Base-by-base conservation (phyloP, 179 eudicot species). In the Patellifolia procumbens region DNA sequence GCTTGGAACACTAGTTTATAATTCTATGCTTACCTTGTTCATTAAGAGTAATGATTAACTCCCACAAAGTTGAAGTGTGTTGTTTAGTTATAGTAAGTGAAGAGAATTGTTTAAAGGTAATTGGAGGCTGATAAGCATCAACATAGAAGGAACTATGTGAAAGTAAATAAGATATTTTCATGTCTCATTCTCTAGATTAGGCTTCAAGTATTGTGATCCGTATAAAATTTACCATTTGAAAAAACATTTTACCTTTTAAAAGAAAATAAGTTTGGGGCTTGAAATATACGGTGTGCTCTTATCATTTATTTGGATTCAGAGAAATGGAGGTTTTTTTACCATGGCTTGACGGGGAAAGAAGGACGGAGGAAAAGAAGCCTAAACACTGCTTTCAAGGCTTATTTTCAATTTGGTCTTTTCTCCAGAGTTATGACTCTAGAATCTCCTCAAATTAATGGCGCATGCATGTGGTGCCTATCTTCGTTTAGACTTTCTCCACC, bases 41-140 rank as follows among this genome's bases (percentile, higher is more conserved):
- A 26, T 39, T 34, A 55, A 0, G 19, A 49, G 24, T 51, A 28
- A 35, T 11, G 17, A 65, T 32, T 19, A 53, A 3, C 37, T 16
- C 15, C 55, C 42, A 19, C n/a, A n/a, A n/a, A 42, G 24, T 56
- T 13, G 22, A 26, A 31, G 20, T 70, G 65, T 69, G 59, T 69
- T 80, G 78, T 51, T 68, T 51, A 51, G 65, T 51, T 43, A 46
- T 80, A 42, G 29, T 65, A 79, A 80, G 75, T 58, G 35, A 56
- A 66, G 37, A 73, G 62, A 73, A 77, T 58, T 67, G 28, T 22
- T 73, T 72, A 55, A 67, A 56, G 63, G 76, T 61, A 69, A 62
- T 45, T 61, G 76, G 11, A 70, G 55, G 64, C 52, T 51, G 29
- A 60, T 49, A 37, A 64, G 68, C 75, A 61, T 53, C 29, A 28